Conservation (phyloP, 805 yeast species). For the Helenozyma baotianmanensis region DNA sequence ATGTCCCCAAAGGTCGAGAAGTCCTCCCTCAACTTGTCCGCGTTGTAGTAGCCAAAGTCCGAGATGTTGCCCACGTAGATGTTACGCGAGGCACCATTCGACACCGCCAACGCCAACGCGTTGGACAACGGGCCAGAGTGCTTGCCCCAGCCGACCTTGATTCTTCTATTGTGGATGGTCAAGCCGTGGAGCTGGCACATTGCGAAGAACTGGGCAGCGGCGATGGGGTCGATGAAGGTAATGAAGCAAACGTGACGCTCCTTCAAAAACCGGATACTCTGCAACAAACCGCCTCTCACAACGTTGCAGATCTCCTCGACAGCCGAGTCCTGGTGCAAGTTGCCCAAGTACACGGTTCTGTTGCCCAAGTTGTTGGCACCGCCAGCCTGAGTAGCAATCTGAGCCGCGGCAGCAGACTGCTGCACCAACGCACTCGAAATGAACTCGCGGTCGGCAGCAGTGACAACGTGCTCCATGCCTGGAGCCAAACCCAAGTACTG, state of each 20-base stretch:
- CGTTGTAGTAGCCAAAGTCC: constrained; percentile 47
- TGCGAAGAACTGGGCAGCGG: constrained; percentile 96
- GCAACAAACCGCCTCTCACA: constrained; percentile 90
- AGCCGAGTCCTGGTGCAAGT: constrained; percentile 80
- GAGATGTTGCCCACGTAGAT: constrained; percentile 76
- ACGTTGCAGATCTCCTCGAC: constrained; percentile 94
- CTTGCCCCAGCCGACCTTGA: constrained; percentile 97
- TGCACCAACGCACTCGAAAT: constrained; percentile 76
- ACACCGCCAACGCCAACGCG: constrained; percentile 82
- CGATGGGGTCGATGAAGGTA: constrained; percentile 93
- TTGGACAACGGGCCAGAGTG: constrained; percentile 90
- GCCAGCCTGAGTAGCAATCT: constrained; percentile 91
- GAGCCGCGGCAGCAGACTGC: constrained; percentile 97
- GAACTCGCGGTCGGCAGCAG: constrained; percentile 61
- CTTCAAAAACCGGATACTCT: constrained; percentile 70
- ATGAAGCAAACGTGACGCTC: constrained; percentile 92
- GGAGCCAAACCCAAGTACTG: constrained; percentile 90
- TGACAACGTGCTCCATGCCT: constrained; percentile 75
- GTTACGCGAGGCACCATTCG: constrained; percentile 91
- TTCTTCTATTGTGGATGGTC: constrained; percentile 76
- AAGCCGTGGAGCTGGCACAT: constrained; percentile 88
- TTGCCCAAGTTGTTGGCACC: constrained; percentile 91
- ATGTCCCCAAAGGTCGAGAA: constrained; percentile 87
- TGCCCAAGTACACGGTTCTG: constrained; percentile 88
- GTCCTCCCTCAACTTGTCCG: constrained; percentile 60